These are phyloP conservation scores for Albatrellus ellisii DNA, from an alignment of 768 basidiomycete species.

Conservation along the genomic window DNA sequence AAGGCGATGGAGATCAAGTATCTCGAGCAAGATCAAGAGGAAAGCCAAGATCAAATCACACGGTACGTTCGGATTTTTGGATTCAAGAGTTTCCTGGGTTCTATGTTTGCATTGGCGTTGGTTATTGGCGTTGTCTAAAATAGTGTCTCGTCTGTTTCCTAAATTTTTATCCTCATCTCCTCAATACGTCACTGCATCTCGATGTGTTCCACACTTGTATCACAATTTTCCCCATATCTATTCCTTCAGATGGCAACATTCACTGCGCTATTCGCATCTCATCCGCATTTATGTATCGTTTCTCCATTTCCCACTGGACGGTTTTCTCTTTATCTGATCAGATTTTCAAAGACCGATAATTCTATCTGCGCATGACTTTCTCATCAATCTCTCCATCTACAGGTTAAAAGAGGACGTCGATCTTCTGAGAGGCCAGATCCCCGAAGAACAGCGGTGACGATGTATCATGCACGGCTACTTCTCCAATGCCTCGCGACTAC, in stretches of 20 bases:
- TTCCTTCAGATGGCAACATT: not conserved
- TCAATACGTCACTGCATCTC: not conserved
- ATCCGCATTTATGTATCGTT: conserved; percentile 7
- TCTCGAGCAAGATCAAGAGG: conserved; percentile 70
- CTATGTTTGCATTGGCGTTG: conserved; percentile 11
- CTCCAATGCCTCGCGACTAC: not conserved
- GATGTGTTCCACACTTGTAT: not conserved
- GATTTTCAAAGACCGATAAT: not conserved
- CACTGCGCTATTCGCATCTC: not conserved
- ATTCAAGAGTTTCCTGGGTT: conserved; percentile 29
- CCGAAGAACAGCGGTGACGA: conserved; percentile 15
- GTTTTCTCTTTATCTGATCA: conserved; percentile 14
- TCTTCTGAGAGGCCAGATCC: conserved; percentile 29
- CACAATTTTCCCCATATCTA: not conserved
- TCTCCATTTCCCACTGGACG: conserved; percentile 23
- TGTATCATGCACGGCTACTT: not conserved
- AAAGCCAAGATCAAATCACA: conserved; percentile 59
- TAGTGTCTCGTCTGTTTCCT: conserved; percentile 6
- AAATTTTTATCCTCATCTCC: conserved; percentile 10
- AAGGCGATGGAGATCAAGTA: conserved; percentile 77
- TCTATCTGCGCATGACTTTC: conserved; percentile 13
- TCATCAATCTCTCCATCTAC: conserved; percentile 6
- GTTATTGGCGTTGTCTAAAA: conserved; percentile 24
- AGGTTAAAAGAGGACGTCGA: conserved; percentile 64
- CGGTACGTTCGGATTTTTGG: conserved; percentile 61